A percentile compares a stretch with the other conserved stretches of the same genome.
phyloP scores from a whole-genome alignment of 257 asterid genomes.

The Nemophila menziesii region DNA sequence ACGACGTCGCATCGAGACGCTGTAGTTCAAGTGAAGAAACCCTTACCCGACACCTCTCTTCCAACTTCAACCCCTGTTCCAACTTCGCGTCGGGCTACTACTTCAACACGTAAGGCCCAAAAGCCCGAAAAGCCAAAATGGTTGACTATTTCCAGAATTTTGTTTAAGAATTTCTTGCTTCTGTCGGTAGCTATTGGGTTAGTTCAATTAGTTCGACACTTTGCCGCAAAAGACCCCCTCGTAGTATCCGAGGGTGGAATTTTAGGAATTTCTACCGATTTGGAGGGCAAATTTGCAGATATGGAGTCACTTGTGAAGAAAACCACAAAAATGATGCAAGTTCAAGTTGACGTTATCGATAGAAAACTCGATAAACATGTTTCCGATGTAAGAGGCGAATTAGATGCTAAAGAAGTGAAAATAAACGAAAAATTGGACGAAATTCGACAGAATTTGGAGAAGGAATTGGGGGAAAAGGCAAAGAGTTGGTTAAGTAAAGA shows the following conservation, averaged over 20 bases:
- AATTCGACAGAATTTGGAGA: conserved; percentile 48
- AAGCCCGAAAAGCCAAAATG: background rate
- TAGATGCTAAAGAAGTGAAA: conserved; percentile 30
- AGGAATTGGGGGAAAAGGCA: conserved; percentile 33
- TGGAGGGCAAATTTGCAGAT: background rate
- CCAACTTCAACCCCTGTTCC: background rate
- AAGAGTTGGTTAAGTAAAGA: background rate
- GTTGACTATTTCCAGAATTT: background rate
- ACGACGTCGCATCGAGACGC: background rate
- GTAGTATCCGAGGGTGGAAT: background rate
- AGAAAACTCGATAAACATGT: conserved; percentile 37
- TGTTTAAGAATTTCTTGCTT: background rate
- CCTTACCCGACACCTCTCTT: background rate
- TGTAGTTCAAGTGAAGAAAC: background rate
- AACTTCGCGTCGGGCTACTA: background rate
- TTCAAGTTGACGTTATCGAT: conserved; percentile 68
- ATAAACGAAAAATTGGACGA: conserved; percentile 46
- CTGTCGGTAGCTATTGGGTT: background rate
- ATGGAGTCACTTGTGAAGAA: conserved; percentile 3
- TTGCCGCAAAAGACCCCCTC: background rate
- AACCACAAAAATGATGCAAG: conserved; percentile 59
- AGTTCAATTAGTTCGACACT: background rate
- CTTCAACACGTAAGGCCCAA: background rate
- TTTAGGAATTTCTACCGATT: background rate
- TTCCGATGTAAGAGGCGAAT: conserved; percentile 34